Evolutionary conservation across 2,329 filamentous ascomycete genomes (phyloP).

Genomic region (Fonsecaea erecta): DNA sequence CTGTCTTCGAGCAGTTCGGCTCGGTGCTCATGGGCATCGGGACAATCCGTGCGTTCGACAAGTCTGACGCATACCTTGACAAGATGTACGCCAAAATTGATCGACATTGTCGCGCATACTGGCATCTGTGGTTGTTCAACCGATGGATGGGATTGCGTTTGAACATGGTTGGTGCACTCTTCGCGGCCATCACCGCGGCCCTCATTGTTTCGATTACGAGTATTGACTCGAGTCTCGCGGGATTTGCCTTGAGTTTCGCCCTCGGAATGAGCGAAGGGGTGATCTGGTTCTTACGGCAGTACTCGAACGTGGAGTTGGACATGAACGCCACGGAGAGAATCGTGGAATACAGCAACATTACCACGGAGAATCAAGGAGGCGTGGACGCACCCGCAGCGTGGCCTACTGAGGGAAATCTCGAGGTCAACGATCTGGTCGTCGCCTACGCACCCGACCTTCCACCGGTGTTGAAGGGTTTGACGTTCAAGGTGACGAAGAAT

Average conservation of each 20-base stretch:
- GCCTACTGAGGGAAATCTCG: slow-evolving; percentile 74
- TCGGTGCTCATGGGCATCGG: slow-evolving; percentile 72
- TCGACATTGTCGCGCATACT: slow-evolving; percentile 67
- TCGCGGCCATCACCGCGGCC: slow-evolving; percentile 67
- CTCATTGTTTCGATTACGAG: slow-evolving; percentile 65
- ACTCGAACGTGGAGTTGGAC: slow-evolving; percentile 72
- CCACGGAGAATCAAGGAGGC: slow-evolving; percentile 69
- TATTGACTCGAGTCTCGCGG: slow-evolving; percentile 72
- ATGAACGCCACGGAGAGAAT: slow-evolving; percentile 81
- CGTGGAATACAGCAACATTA: slow-evolving; percentile 72
- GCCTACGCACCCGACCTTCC: slow-evolving; percentile 73
- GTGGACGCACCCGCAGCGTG: slow-evolving; percentile 69
- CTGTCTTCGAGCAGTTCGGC: slow-evolving; percentile 79
- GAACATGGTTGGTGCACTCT: slow-evolving; percentile 69
- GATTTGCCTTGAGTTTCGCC: slow-evolving; percentile 75
- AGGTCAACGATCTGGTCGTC: slow-evolving; percentile 74
- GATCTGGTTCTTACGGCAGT: slow-evolving; percentile 69
- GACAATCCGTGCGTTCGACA: slow-evolving; percentile 77
- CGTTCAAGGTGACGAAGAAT: slow-evolving; percentile 68
- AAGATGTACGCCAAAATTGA: slow-evolving; percentile 74
- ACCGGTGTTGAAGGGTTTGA: slow-evolving; percentile 71
- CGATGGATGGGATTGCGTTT: slow-evolving; percentile 78
- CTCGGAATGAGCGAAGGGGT: slow-evolving; percentile 69
- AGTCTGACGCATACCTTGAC: slow-evolving; percentile 67
- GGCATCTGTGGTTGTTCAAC: slow-evolving; percentile 73